Base-by-base conservation (phyloP, 2,329 filamentous ascomycete genomes). In the Chaetomium strumarium region DNA sequence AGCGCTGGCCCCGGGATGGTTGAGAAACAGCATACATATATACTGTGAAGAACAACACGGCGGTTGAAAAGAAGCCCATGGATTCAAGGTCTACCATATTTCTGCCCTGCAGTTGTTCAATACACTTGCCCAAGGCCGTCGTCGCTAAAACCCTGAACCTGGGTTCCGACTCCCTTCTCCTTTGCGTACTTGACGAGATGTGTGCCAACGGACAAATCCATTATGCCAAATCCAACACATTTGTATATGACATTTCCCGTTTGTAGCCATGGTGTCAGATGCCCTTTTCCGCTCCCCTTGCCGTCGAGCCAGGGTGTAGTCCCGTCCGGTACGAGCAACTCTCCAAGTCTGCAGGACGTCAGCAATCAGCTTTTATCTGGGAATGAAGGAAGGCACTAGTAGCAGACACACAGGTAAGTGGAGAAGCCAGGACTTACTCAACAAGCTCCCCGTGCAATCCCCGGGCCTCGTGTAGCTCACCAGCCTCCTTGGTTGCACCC, bases 401-500 rank as follows among this genome's bases (percentile, higher is more conserved):
- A n/a, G n/a, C n/a, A 24, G 5, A 6, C 19, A 14, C 9, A 17
- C 5, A n/a, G n/a, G n/a, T 17, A 11, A 8, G 5, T 12, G 13
- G 24, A 42, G 38, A 30, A 14, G 34, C 13, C 36, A 50, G 12
- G 14, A 72, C 78, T 68, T 65, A 81, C 79, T 96, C 92, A 0
- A 96, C 88, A 3, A 96, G 78, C 61, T 95, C 85, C 42, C 83
- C 78, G 0, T 88, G 83, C 19, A 76, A 75, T 29, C 96, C 73
- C 0, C 83, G 84, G 0, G 89, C 88, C 59, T 89, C 81, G 10
- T 95, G 85, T 44, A 97, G 75, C 72, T 97, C 92, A 0, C 92
- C 92, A 0, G 91, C 87, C 65, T 96, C 89, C 61, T 84, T 84
- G 40, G 96, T 67, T 42, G 86, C 90, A 0, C 57, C 57, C n/a